Conservation (phyloP, 345 rosid species). For the Citrus mangshanensis region DNA sequence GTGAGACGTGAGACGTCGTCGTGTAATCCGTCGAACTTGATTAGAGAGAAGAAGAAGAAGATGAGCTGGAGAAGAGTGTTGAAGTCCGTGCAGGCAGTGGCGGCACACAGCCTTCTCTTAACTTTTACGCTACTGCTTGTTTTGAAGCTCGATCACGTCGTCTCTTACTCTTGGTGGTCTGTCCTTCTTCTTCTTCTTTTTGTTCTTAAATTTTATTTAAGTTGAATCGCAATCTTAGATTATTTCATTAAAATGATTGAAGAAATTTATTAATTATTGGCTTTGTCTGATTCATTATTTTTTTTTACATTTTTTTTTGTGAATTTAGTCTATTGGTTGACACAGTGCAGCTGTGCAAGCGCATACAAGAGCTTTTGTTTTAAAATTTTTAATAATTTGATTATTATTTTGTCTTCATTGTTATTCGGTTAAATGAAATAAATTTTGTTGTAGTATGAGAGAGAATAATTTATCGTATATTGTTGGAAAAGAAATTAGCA, state of each 20-base stretch:
- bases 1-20: constrained; percentile 13
- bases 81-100: constrained; percentile 82
- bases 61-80: constrained; percentile 87
- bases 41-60: constrained; percentile 20
- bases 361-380: background rate
- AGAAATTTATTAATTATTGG: background rate
- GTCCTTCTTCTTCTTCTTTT: constrained; percentile 11
- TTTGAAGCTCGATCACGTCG: constrained; percentile 61
- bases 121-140: constrained; percentile 69
- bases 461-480: background rate
- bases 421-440: background rate
- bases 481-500: background rate
- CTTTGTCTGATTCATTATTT: background rate
- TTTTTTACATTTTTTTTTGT: background rate
- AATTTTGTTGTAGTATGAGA: background rate
- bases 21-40: background rate
- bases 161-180: constrained; percentile 82
- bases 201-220: background rate
- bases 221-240: background rate
- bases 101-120: constrained; percentile 71
- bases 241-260: constrained; percentile 4
- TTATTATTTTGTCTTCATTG: background rate
- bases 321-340: background rate
- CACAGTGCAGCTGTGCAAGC: background rate
- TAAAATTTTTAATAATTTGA: background rate